These are phyloP conservation scores for Rhododendron mucronatum DNA, from an alignment of 148 eudicot genomes.

Conservation along the genomic window DNA sequence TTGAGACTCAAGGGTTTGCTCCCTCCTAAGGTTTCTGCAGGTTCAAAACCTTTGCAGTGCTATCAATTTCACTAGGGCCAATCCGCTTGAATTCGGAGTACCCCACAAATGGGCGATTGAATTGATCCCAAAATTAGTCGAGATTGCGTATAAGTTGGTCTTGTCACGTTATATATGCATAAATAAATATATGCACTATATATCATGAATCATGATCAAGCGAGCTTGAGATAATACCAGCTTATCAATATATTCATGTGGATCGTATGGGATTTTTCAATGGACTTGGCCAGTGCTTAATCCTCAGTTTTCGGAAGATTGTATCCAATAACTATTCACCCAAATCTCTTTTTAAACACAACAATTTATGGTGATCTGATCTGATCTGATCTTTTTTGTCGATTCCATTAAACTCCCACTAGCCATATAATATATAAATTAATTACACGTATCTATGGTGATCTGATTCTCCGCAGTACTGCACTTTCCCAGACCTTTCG, in stretches of 20 bases:
- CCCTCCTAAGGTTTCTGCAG: too few species aligned
- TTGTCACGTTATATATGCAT: too few species aligned
- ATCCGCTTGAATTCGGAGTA: too few species aligned
- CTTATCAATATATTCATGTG: background rate
- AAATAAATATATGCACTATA: background rate
- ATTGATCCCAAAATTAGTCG: background rate
- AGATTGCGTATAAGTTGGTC: background rate
- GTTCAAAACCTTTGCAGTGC: too few species aligned
- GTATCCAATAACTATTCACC: background rate
- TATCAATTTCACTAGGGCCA: too few species aligned
- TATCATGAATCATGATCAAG: too few species aligned
- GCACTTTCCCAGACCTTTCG: background rate
- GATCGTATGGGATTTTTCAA: background rate
- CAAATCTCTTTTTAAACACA: background rate
- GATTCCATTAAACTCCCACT: background rate
- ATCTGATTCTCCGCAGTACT: background rate
- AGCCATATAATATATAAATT: background rate
- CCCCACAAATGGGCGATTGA: background rate
- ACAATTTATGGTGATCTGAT: background rate
- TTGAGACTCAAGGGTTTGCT: background rate
- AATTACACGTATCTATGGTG: background rate
- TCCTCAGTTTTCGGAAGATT: conserved; percentile 5
- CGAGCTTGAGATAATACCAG: background rate
- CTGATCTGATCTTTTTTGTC: background rate
- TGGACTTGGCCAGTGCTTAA: conserved; percentile 2